Conservation (phyloP, 2,329 filamentous ascomycete species). For the Eutypella sp. region DNA sequence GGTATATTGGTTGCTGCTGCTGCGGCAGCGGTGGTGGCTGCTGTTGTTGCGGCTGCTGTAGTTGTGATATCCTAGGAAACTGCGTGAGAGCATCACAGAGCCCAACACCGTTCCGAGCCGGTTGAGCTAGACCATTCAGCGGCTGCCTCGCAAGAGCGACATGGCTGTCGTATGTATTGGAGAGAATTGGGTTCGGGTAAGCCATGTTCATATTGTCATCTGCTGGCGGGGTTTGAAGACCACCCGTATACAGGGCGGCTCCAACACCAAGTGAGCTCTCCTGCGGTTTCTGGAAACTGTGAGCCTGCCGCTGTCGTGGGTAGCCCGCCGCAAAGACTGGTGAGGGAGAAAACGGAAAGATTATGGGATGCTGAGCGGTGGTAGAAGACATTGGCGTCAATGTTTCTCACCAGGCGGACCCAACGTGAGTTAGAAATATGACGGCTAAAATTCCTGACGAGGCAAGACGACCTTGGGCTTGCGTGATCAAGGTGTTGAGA, state of each 20-base stretch:
- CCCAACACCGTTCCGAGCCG: slow-evolving; percentile 25
- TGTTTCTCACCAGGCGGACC: too few species aligned
- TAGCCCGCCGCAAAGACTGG: slow-evolving; percentile 16
- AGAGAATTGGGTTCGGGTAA: slow-evolving; percentile 43
- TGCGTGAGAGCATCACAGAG: slow-evolving; percentile 29
- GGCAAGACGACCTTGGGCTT: neutral
- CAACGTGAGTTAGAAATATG: too few species aligned
- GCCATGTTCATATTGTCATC: slow-evolving; percentile 48
- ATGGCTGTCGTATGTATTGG: slow-evolving; percentile 42
- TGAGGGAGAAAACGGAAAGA: slow-evolving; percentile 22
- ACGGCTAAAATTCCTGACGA: too few species aligned
- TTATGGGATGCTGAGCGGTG: slow-evolving; percentile 16
- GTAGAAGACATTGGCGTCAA: slow-evolving; percentile 29
- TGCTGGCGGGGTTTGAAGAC: slow-evolving; percentile 46
- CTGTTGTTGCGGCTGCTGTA: slow-evolving; percentile 27
- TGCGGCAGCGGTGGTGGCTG: slow-evolving; percentile 13
- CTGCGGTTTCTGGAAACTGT: slow-evolving; percentile 16
- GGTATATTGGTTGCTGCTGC: slow-evolving; percentile 7
- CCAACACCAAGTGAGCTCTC: slow-evolving; percentile 14
- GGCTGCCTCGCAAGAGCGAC: slow-evolving; percentile 36
- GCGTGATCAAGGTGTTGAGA: too few species aligned
- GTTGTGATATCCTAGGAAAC: slow-evolving; percentile 13
- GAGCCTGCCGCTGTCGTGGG: slow-evolving; percentile 11
- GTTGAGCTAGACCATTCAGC: slow-evolving; percentile 25
- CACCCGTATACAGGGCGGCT: slow-evolving; percentile 27